Evolutionary conservation across 139 green algal genomes (phyloP), one percentile per base, ranked within the genome.

Genomic region (Nannochloris sp.): DNA sequence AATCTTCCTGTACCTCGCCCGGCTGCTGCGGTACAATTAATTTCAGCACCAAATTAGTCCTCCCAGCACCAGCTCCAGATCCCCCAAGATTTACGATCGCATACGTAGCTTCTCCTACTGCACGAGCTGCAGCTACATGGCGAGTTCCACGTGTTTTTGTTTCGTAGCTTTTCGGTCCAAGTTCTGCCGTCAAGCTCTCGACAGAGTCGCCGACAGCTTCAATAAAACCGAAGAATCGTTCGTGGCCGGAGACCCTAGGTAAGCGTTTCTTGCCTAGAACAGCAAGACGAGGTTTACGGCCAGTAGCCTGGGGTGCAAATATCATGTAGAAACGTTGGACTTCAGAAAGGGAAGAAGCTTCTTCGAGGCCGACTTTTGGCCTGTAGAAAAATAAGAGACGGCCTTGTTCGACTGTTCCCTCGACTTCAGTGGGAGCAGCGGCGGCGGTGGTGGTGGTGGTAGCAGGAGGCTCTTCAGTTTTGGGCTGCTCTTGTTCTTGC

Each of bases 161-260:
- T 35, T 70, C 34, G 51, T 82, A 83, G 27, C 27, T 10, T 37
- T 44, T 37, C 10, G 37, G 36, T 1, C 64, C 74, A 56, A 79
- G 57, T 6, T 55, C 56, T 29, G 58, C 37, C 15, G 60, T 68
- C 33, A 85, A 67, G 51, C 75, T 42, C 10, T 74, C 57, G 47
- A 69, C 37, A 8, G 38, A 68, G 38, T 59, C 45, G 3, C 31
- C 32, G 24, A 9, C 37, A 6, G 60, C 54, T 15, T 72, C 63
- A 30, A 82, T 58, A 55, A 81, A 86, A 6, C 77, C 68, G 54
- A 80, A 85, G 53, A 85, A 83, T 24, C 80, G 74, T 70, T 80
- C 76, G 29, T 83, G 78, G n/a, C 44, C 55, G 0, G 34, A n/a
- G 0, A 56, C 34, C 23, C 61, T 60, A 0, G 80, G 80, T 47